Evolutionary conservation across 108 stramenopile genomes (phyloP).

Genomic region (Licmophora abbreviata): DNA sequence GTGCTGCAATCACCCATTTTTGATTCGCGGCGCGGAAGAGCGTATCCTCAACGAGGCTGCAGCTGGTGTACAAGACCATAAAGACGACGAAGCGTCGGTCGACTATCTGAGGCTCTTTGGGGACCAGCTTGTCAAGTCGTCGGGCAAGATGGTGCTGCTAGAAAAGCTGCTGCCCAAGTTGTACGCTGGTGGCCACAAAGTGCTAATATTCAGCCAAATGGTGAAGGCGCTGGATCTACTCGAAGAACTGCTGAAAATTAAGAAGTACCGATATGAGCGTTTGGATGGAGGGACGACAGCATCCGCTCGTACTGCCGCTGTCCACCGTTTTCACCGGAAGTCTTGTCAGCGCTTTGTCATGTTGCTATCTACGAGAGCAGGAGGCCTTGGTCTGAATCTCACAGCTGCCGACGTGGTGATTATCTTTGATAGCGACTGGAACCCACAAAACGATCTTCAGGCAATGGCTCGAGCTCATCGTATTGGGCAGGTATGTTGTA

Average conservation of each 20-base stretch:
- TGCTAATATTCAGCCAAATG: conserved; percentile 97
- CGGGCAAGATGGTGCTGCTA: conserved; percentile 84
- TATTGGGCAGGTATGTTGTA: too few relatives aligned
- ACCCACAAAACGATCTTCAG: conserved; percentile 91
- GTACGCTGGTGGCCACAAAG: conserved; percentile 84
- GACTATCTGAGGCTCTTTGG: conserved; percentile 64
- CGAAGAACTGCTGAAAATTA: conserved; percentile 83
- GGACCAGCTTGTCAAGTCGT: conserved; percentile 79
- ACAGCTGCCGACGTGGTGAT: conserved; percentile 97
- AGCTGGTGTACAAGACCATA: conserved; percentile 17
- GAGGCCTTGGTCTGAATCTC: conserved; percentile 71
- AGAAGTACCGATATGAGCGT: conserved; percentile 72
- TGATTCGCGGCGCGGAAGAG: conserved; percentile 80
- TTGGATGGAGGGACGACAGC: conserved; percentile 86
- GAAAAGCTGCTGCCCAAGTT: conserved; percentile 89
- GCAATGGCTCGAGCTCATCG: conserved; percentile 96
- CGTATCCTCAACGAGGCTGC: conserved; percentile 73
- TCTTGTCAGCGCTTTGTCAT: conserved; percentile 87
- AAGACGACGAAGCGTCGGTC: conserved; percentile 11
- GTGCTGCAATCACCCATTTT: conserved; percentile 93
- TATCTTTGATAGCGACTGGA: conserved; percentile 62
- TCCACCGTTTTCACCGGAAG: conserved; percentile 83
- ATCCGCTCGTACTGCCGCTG: conserved; percentile 80
- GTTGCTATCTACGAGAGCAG: conserved; percentile 91
- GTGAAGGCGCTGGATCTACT: conserved; percentile 85